Base-by-base conservation (phyloP, 1,284 basidiomycete genomes). In the Ganoderma sp. region DNA sequence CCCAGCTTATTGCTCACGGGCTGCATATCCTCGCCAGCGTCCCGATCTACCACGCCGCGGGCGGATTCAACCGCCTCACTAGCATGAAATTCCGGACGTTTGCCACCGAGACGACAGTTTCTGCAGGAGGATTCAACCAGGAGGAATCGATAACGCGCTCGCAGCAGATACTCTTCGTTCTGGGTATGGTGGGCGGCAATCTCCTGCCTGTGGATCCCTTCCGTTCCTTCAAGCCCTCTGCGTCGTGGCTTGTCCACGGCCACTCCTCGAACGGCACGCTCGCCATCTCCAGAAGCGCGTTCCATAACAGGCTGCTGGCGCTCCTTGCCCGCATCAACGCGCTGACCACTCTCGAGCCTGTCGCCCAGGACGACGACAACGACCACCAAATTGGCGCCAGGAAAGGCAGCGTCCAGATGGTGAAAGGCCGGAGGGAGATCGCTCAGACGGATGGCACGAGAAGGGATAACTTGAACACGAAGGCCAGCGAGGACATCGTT, bases 321-420 rank as follows among this genome's bases (percentile, higher is more conserved):
- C 64, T 69, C 39, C 71, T 79, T 9, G 72, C 75, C 32, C 56
- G 65, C 19, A 65, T 79, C 70, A 79, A 79, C 67, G 68, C 71
- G 6, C 48, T 68, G 41, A 79, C 77, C 1, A 78, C 78, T 7
- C 69, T 79, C 62, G 69, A 78, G 9, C 74, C 78, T 2, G 64
- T 65, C 14, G 75, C 74, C 57, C 64, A 69, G 17, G 15, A 64
- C 69, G 28, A 71, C 68, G 15, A 62, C 69, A 28, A 63, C 68
- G 28, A 73, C 37, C 37, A 39, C 6, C 7, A 39, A 39, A 10
- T 1, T 10, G 37, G 37, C 8, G 37, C 37, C 37, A 8, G 10
- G 37, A 39, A 5, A 5, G 37, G 6, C 10, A 10, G 37, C 37
- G 8, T 39, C 10, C 37, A 39, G 37, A 10, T 10, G 37, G 37